phyloP scores from a whole-genome alignment of 306 rosid genomes.

The Rosa lucieae region DNA sequence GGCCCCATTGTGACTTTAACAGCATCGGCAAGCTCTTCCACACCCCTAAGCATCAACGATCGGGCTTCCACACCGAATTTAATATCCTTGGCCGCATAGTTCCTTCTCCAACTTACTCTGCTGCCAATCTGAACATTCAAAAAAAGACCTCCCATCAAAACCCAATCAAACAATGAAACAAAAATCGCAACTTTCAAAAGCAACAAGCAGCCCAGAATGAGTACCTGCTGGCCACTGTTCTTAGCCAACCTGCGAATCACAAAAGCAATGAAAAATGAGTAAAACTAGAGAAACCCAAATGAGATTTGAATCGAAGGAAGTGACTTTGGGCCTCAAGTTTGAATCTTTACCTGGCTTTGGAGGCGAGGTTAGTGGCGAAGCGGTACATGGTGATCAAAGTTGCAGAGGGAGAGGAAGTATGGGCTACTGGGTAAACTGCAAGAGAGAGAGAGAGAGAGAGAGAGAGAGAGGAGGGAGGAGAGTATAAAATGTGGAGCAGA shows the following conservation, averaged over 20 bases:
- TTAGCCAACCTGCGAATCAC: constrained; percentile 26
- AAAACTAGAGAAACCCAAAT: constrained; percentile 17
- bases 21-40: constrained; percentile 56
- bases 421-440: background rate
- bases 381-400: constrained; percentile 40
- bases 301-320: constrained; percentile 1
- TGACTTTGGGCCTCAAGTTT: background rate
- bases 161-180: background rate
- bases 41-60: constrained; percentile 50
- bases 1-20: constrained; percentile 59
- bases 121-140: constrained; percentile 32
- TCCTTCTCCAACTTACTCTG: constrained; percentile 39
- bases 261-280: background rate
- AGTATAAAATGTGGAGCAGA: constrained; percentile 5
- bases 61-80: constrained; percentile 56
- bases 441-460: background rate
- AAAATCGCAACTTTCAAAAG: background rate
- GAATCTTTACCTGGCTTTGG: constrained; percentile 44
- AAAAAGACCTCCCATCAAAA: background rate
- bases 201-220: background rate
- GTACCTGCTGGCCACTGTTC: constrained; percentile 32
- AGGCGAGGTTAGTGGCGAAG: constrained; percentile 43
- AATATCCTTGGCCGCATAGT: constrained; percentile 53
- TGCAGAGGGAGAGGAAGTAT: constrained; percentile 1
- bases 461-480: background rate